Evolutionary conservation across 768 basidiomycete species (phyloP).

Genomic region (Lactarius hatsudake): DNA sequence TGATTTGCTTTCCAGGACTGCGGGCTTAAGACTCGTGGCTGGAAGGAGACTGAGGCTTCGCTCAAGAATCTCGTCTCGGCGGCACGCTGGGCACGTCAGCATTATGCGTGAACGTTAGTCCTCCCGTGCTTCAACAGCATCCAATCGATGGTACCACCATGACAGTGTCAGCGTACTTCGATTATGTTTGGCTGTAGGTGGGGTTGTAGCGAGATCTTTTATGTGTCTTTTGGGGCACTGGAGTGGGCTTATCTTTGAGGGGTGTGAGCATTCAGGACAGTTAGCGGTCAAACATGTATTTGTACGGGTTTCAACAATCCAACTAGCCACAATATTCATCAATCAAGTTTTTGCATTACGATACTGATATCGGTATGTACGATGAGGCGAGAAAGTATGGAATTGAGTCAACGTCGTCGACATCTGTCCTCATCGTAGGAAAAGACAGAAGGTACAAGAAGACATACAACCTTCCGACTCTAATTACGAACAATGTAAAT

Average conservation of each 20-base stretch:
- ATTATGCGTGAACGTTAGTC: constrained; percentile 60
- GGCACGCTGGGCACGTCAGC: constrained; percentile 90
- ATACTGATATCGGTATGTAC: background rate
- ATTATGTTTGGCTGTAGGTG: constrained; percentile 17
- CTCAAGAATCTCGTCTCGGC: constrained; percentile 84
- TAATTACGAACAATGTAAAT: constrained; percentile 7
- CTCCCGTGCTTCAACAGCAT: constrained; percentile 89
- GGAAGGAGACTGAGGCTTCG: constrained; percentile 95
- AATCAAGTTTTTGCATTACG: constrained; percentile 10
- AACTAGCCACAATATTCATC: constrained; percentile 22
- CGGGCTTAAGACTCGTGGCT: constrained; percentile 97
- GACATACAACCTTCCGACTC: background rate
- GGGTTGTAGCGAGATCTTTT: constrained; percentile 25
- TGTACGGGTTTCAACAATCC: constrained; percentile 85
- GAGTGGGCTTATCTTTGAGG: constrained; percentile 20
- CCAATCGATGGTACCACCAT: constrained; percentile 55
- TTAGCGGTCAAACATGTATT: constrained; percentile 37
- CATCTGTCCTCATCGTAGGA: background rate
- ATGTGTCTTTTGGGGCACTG: constrained; percentile 19
- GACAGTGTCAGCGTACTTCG: constrained; percentile 21
- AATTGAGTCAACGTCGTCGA: background rate
- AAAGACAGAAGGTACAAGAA: background rate
- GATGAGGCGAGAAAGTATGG: background rate
- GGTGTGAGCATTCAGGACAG: constrained; percentile 13
- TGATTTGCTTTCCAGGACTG: constrained; percentile 58